Evolutionary conservation across 805 yeast species (phyloP).

Genomic region (Lachancea thermotolerans): DNA sequence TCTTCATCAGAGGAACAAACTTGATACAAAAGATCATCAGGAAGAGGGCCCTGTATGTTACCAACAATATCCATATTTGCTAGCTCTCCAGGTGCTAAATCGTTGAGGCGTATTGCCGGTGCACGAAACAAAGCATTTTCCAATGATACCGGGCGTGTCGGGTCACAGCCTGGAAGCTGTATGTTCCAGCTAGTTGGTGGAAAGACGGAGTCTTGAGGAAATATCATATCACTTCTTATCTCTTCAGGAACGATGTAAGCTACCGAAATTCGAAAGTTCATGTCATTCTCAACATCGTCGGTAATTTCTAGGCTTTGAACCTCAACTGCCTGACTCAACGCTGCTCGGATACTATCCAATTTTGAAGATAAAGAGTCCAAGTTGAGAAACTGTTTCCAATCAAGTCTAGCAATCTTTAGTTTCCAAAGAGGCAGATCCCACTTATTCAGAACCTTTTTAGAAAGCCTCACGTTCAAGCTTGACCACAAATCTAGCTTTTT

Average conservation of each 20-base stretch:
- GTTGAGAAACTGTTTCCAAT: conserved; percentile 21
- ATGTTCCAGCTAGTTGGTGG: conserved; percentile 36
- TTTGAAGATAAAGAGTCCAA: conserved; percentile 11
- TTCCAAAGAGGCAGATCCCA: conserved; percentile 14
- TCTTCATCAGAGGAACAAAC: conserved; percentile 30
- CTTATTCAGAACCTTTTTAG: conserved; percentile 10
- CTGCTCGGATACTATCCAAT: conserved; percentile 12
- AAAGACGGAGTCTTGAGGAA: conserved; percentile 14
- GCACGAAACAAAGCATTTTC: conserved; percentile 19
- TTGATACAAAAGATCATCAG: conserved; percentile 19
- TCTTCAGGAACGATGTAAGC: conserved; percentile 19
- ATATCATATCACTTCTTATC: conserved; percentile 14
- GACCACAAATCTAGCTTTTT: conserved; percentile 24
- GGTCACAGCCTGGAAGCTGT: conserved; percentile 33
- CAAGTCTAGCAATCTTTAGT: conserved; percentile 12
- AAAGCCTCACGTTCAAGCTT: conserved; percentile 15
- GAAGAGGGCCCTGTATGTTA: conserved; percentile 22
- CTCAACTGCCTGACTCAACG: conserved; percentile 12
- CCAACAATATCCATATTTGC: conserved; percentile 5
- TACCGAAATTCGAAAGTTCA: conserved; percentile 16
- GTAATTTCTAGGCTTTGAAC: conserved; percentile 21
- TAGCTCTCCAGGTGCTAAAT: not conserved
- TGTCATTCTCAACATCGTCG: conserved; percentile 18
- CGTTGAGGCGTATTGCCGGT: conserved; percentile 8
- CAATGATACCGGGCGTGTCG: conserved; percentile 24